These are phyloP conservation scores for Metarhizium rileyi DNA, from an alignment of 2,329 filamentous ascomycete species.

Conservation along the genomic window DNA sequence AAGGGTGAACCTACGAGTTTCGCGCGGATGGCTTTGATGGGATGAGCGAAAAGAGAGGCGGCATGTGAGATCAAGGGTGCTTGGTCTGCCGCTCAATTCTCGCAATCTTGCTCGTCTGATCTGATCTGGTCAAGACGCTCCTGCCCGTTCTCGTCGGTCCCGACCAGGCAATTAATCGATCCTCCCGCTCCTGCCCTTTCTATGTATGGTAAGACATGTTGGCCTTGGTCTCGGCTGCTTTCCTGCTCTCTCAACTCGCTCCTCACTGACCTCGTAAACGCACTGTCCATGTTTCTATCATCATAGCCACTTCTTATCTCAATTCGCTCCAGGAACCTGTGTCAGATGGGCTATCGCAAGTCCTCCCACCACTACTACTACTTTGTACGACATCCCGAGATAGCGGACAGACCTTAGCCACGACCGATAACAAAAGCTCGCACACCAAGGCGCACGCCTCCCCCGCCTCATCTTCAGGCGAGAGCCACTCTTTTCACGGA, in stretches of 20 bases:
- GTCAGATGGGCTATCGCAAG: neutral
- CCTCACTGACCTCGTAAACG: neutral
- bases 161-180: neutral
- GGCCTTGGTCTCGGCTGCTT: neutral
- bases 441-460: neutral
- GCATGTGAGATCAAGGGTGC: too few species aligned
- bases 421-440: slow-evolving; percentile 1
- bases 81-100: neutral
- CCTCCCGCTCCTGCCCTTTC: slow-evolving; percentile 2
- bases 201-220: neutral
- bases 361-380: neutral
- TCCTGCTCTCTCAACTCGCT: neutral
- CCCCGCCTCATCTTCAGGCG: neutral
- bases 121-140: neutral
- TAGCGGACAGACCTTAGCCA: neutral
- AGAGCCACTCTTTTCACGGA: neutral
- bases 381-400: neutral
- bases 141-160: neutral
- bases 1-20: too few species aligned
- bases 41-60: neutral
- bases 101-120: neutral
- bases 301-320: slow-evolving; percentile 5
- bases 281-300: slow-evolving; percentile 6
- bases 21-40: neutral
- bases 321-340: neutral